Base-by-base conservation (phyloP, 2,329 filamentous ascomycete genomes). In the Monosporascus cannonballus region DNA sequence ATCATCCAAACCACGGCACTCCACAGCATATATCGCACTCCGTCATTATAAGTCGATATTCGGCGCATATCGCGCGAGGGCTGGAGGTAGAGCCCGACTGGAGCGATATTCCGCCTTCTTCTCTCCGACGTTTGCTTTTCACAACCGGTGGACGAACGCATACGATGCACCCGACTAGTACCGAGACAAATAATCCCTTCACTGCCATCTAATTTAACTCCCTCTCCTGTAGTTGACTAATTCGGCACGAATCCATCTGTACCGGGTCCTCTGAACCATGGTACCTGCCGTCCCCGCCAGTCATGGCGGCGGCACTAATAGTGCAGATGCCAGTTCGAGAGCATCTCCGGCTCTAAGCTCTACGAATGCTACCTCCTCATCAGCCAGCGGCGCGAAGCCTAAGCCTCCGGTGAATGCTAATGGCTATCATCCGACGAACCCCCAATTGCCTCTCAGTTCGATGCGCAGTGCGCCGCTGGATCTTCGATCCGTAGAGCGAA, bases 401-500 rank as follows among this genome's bases (percentile, higher is more conserved):
- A 81, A 80, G 60, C 65, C 71, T n/a, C 77, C 76, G 56, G 69
- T 78, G 62, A 77, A 77, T 63, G 73, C 77, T 48, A 81, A 81
- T 61, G 76, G 76, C 56, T 76, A 78, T 52, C 76, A 80, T 56
- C 73, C 77, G 9, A 61, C 73, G 36, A 81, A 80, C 54, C 68
- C 76, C 3, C 76, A 76, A 48, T 68, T 71, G 41, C 76, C 78
- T 14, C 72, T 84, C 39, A 84, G 80, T 62, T 76, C 79, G 34
- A 74, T 84, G 73, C 72, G 71, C 41, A 83, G 79, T 59, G 56
- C 74, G 54, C 83, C 90, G 47, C 76, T 99, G 56, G 92, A 97
- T 64, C 75, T 97, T 61, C 84, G 84, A 49, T 96, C 90, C 1
- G 94, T 99, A 55, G 94, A 97, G 75, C 87, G 93, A 65, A 86